Base-by-base conservation (phyloP, 148 eudicot species). In the Polygonum aviculare region DNA sequence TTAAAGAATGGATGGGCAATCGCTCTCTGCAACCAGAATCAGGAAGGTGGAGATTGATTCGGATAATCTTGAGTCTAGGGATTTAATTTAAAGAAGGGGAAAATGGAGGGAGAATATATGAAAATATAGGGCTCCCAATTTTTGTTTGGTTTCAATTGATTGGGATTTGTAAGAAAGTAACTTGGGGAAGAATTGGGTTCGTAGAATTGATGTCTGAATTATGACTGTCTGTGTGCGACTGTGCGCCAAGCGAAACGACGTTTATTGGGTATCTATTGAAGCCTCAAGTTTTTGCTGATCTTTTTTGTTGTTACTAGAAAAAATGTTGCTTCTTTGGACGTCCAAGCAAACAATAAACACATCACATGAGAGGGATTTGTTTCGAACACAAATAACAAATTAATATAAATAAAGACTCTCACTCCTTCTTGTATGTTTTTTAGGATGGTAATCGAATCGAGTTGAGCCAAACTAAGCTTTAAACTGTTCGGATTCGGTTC, bases 111-210 rank as follows among this genome's bases (percentile, higher is more conserved):
- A 31, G 69, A 60, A 60, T 60, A 60, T 60, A 26, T 10, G 67
- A 12, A 60, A 33, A 38, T 62, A 38, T 62, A 38, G 69, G 39
- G 69, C 38, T 62, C 12, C 12, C 38, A 15, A 62, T 31, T 62
- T 62, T 62, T 62, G 69, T 62, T 31, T 62, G 69, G 69, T 31
- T 62, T 62, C 38, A 10, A 19, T 62, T 62, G 69, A 62, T 62
- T 62, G 69, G 16, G 36, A 26, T 10, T 31, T 62, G 26, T 9
- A 62, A 62, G 38, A 11, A 62, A 62, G 69, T 14, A 11, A 62
- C 31, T 62, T 15, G 38, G 31, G 69, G 39, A 5, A 33, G 69
- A 62, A 62, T 62, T 62, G 38, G 69, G 69, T 62, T 62, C 69
- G 38, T 15, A 62, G 6, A 62, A 62, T 62, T 31, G 69, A 54